A percentile compares a stretch with the other conserved stretches of the same genome.
These are phyloP conservation scores for Scedosporium dehoogii DNA, from an alignment of 2,329 filamentous ascomycete species.

Conservation along the genomic window DNA sequence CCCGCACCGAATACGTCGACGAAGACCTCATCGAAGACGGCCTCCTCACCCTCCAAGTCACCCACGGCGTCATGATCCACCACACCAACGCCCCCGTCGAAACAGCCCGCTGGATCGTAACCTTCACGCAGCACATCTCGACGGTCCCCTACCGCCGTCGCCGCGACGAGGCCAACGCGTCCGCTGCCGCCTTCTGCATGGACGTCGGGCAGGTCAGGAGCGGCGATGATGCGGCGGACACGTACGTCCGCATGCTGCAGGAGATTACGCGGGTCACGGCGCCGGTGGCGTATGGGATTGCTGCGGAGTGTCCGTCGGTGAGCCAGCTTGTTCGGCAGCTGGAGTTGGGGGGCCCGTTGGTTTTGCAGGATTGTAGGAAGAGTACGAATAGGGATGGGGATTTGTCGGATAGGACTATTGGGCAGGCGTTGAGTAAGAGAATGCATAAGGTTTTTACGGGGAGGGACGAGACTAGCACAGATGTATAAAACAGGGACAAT, in stretches of 20 bases:
- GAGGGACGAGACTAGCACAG: constrained; percentile 42
- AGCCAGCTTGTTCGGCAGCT: constrained; percentile 49
- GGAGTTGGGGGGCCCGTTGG: constrained; percentile 44
- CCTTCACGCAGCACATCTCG: constrained; percentile 71
- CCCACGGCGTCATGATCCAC: constrained; percentile 58
- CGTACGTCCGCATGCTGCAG: constrained; percentile 66
- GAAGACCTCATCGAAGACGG: constrained; percentile 63
- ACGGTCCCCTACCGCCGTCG: constrained; percentile 61
- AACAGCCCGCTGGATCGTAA: constrained; percentile 61
- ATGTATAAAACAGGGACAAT: constrained; percentile 28
- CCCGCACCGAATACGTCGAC: constrained; percentile 41
- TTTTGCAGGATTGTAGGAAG: constrained; percentile 52
- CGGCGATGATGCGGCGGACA: constrained; percentile 55
- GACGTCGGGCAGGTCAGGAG: constrained; percentile 65
- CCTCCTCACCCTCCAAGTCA: constrained; percentile 58
- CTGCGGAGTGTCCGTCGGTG: constrained; percentile 48
- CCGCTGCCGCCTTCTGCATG: constrained; percentile 64
- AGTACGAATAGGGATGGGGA: constrained; percentile 47
- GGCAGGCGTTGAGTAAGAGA: constrained; percentile 47
- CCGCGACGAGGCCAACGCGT: constrained; percentile 34
- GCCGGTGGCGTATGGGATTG: constrained; percentile 61
- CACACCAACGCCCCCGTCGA: constrained; percentile 52
- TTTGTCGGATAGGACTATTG: constrained; percentile 43
- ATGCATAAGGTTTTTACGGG: constrained; percentile 52
- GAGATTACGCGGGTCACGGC: constrained; percentile 64